Evolutionary conservation across 345 rosid genomes (phyloP).

Genomic region (Ceriops zippeliana): DNA sequence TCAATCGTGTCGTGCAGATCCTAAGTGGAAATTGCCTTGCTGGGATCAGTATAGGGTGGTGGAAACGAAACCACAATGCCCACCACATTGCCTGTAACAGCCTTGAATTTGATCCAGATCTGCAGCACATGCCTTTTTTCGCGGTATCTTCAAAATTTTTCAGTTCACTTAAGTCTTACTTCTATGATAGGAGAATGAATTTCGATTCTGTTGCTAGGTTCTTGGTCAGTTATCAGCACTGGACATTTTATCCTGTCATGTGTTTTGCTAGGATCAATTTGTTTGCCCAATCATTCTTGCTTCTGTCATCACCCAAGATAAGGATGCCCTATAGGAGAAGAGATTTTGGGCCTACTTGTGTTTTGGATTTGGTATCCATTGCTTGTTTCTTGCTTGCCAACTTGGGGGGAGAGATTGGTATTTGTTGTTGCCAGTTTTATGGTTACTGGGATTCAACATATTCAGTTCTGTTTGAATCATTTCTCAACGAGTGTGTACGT

Average conservation of each 20-base stretch:
- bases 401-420: slow-evolving; percentile 43
- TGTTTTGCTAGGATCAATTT: slow-evolving; percentile 55
- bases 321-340: slow-evolving; percentile 38
- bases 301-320: slow-evolving; percentile 36
- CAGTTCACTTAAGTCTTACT: slow-evolving; percentile 34
- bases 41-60: slow-evolving; percentile 47
- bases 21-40: slow-evolving; percentile 42
- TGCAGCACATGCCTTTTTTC: slow-evolving; percentile 55
- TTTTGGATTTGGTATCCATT: slow-evolving; percentile 57
- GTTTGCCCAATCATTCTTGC: slow-evolving; percentile 40
- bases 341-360: slow-evolving; percentile 40
- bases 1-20: slow-evolving; percentile 47
- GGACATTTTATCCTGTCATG: slow-evolving; percentile 57
- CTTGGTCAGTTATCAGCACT: slow-evolving; percentile 53
- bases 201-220: slow-evolving; percentile 42
- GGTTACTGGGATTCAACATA: slow-evolving; percentile 50
- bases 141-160: slow-evolving; percentile 54
- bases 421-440: slow-evolving; percentile 40
- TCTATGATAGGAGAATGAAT: slow-evolving; percentile 46
- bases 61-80: slow-evolving; percentile 55
- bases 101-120: slow-evolving; percentile 56
- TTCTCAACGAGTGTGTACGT: slow-evolving; percentile 47
- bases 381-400: slow-evolving; percentile 53
- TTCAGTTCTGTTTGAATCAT: slow-evolving; percentile 59
- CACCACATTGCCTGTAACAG: slow-evolving; percentile 60